Evolutionary conservation across 768 basidiomycete genomes (phyloP).

Genomic region (Suillus sp.): DNA sequence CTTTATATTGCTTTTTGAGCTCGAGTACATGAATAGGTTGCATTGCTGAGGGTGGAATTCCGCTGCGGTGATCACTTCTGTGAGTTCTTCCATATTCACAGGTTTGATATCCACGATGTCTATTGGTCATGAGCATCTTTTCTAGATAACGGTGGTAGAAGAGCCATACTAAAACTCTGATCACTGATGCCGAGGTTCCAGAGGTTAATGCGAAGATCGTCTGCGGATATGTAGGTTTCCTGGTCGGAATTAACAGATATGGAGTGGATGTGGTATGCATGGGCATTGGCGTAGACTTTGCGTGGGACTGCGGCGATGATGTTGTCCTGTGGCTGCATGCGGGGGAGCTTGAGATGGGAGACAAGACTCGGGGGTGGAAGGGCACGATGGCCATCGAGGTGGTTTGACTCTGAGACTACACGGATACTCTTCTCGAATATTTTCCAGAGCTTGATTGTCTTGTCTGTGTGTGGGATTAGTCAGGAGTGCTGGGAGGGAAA

Average conservation of each 20-base stretch:
- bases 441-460: conserved; percentile 99
- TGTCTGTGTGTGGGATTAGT: conserved; percentile 59
- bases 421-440: conserved; percentile 98
- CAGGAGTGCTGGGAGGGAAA: conserved; percentile 1
- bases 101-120: conserved; percentile 99
- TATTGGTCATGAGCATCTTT: conserved; percentile 33
- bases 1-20: conserved; percentile 99
- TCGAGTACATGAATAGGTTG: conserved; percentile 99
- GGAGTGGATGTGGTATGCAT: conserved; percentile 99
- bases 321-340: conserved; percentile 92
- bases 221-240: conserved; percentile 99
- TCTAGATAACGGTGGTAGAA: neutral
- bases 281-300: conserved; percentile 98
- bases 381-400: conserved; percentile 75
- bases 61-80: conserved; percentile 99
- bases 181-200: conserved; percentile 99
- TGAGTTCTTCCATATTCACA: conserved; percentile 99
- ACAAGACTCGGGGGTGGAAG: conserved; percentile 60
- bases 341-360: conserved; percentile 79
- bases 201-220: conserved; percentile 94
- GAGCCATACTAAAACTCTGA: conserved; percentile 93
- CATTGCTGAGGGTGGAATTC: conserved; percentile 98
- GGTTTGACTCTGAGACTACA: conserved; percentile 96
- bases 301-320: conserved; percentile 98
- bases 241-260: conserved; percentile 99